Conservation (phyloP, 176 grass and related monocot genomes). For the Juncus inflexus region DNA sequence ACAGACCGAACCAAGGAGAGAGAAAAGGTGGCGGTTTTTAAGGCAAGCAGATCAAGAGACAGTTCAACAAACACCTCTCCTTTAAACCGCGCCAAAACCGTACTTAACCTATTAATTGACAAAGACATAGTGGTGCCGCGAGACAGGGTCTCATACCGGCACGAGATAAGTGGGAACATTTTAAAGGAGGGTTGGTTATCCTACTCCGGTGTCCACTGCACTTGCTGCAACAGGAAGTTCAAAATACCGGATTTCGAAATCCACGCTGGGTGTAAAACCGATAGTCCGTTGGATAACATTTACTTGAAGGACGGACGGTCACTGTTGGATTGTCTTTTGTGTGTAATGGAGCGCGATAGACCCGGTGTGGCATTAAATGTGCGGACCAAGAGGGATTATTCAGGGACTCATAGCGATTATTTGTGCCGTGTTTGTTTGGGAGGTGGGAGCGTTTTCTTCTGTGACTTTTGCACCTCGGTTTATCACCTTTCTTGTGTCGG, state of each 20-base stretch:
- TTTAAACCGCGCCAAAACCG: slow-evolving; percentile 38
- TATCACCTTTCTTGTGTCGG: slow-evolving; percentile 66
- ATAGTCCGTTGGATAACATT: slow-evolving; percentile 40
- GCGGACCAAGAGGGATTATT: slow-evolving; percentile 44
- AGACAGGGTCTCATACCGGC: slow-evolving; percentile 44
- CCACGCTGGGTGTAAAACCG: slow-evolving; percentile 46
- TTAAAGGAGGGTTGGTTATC: slow-evolving; percentile 48
- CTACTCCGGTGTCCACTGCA: slow-evolving; percentile 61
- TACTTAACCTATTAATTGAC: slow-evolving; percentile 52
- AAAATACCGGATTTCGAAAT: slow-evolving; percentile 49
- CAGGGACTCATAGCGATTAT: slow-evolving; percentile 46
- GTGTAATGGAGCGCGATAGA: slow-evolving; percentile 44
- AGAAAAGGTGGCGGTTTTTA: background rate
- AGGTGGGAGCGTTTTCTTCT: slow-evolving; percentile 55
- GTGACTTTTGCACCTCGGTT: slow-evolving; percentile 61
- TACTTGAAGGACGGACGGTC: slow-evolving; percentile 74
- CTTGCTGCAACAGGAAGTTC: slow-evolving; percentile 53
- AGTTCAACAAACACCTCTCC: background rate
- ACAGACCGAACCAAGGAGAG: background rate
- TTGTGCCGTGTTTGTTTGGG: slow-evolving; percentile 67
- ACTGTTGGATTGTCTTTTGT: slow-evolving; percentile 51
- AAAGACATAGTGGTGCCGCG: slow-evolving; percentile 54
- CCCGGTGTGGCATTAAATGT: slow-evolving; percentile 23
- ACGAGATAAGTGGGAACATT: slow-evolving; percentile 20
- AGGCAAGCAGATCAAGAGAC: background rate